A percentile compares a stretch with the other conserved stretches of the same genome.
phyloP scores from a whole-genome alignment of 108 stramenopile species.

The Pinguiococcus pyrenoidosus region DNA sequence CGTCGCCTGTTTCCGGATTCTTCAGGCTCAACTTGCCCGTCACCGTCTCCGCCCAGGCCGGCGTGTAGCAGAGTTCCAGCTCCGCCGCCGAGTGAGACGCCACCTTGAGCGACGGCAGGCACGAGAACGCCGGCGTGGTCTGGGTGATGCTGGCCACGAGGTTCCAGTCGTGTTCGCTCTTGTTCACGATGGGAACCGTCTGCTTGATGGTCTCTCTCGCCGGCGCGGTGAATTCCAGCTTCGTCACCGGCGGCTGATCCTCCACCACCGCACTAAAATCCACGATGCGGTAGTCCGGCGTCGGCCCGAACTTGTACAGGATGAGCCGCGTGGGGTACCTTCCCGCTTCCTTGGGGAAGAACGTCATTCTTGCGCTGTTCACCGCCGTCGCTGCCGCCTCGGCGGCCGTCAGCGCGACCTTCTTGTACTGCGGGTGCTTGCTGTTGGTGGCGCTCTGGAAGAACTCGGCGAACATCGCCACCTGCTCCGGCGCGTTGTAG shows the following conservation, averaged over 20 bases:
- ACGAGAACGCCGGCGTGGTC: conserved; percentile 22
- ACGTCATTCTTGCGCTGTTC: conserved; percentile 4
- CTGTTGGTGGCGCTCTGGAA: conserved; percentile 21
- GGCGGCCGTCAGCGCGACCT: background rate
- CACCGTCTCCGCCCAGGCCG: conserved; percentile 9
- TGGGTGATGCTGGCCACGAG: conserved; percentile 9
- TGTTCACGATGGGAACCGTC: conserved; percentile 41
- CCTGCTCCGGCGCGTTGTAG: no score
- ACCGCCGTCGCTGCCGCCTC: background rate
- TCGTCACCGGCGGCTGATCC: conserved; percentile 15
- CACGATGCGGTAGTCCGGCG: conserved; percentile 26
- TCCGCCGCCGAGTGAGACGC: conserved; percentile 13
- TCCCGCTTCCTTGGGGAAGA: conserved; percentile 30
- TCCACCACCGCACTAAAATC: conserved; percentile 19
- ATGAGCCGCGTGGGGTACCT: conserved; percentile 19
- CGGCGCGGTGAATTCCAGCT: conserved; percentile 35
- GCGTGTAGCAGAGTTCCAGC: conserved; percentile 24
- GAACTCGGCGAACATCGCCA: background rate
- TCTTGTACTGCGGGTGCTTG: background rate
- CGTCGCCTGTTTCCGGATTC: conserved; percentile 15
- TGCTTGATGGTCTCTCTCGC: conserved; percentile 36
- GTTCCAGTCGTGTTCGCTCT: conserved; percentile 27
- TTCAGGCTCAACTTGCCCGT: conserved; percentile 22
- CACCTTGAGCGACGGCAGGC: conserved; percentile 19
- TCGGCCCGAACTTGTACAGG: background rate